Base-by-base conservation (phyloP, 805 yeast genomes). In the Torulaspora delbrueckii region DNA sequence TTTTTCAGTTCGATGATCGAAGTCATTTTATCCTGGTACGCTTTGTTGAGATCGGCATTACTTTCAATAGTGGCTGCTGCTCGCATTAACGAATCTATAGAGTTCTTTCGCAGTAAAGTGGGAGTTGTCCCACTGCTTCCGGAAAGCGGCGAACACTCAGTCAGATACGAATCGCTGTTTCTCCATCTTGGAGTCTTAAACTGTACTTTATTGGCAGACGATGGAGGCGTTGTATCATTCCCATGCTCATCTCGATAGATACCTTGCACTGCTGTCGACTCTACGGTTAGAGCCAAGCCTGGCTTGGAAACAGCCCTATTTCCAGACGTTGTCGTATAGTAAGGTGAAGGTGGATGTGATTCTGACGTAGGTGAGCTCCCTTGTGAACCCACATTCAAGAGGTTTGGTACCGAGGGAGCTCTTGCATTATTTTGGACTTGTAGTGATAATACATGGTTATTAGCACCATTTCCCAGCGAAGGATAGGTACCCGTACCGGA, bases 81-180 rank as follows among this genome's bases (percentile, higher is more conserved):
- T 32, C 54, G 51, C 55, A 58, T 56, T 39, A 58, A 40, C 3
- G 62, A 58, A 13, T 56, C 60, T 40, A 56, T 46, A 1, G 62
- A 58, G 23, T 42, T 37, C 38, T 47, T 51, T 10, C 52, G 47
- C 19, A 37, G 48, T 30, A 43, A 18, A 22, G 45, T 40, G 28
- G 38, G 32, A 38, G 36, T 28, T 5, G 35, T 5, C 2, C 26
- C 24, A 8, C 26, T 26, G 12, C 38, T 36, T 23, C 40, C 38
- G 25, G 37, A 37, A 8, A 31, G 25, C 8, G 44, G 46, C 9
- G 50, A 39, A 4, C 23, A n/a, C 7, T 45, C 52, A 26, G 26
- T 16, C 8, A 32, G 43, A 28, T 27, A 13, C 9, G 16, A 25
- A 10, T 42, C 45, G 24, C 39, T 32, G 19, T 24, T 40, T 26